Evolutionary conservation across 345 rosid species (phyloP).

Genomic region (Crucihimalaya himalaica): DNA sequence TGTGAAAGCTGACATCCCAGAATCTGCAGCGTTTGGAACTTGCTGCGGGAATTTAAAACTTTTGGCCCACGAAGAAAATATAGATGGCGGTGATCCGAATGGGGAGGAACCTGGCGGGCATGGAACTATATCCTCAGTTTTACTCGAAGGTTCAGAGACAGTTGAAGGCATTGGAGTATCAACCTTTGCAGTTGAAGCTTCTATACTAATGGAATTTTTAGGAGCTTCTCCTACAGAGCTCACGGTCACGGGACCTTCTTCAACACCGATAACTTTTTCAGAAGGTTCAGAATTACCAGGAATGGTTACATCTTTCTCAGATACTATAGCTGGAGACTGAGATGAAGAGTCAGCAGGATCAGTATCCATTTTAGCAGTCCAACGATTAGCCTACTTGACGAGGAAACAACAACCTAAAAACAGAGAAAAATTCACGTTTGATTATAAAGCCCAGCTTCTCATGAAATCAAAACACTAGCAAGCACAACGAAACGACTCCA

Average conservation of each 20-base stretch:
- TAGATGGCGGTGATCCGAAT: slow-evolving; percentile 41
- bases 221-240: slow-evolving; percentile 24
- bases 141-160: slow-evolving; percentile 28
- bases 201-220: neutral
- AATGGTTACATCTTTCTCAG: slow-evolving; percentile 4
- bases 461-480: neutral
- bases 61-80: slow-evolving; percentile 75
- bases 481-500: neutral
- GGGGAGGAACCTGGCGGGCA: slow-evolving; percentile 41
- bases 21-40: slow-evolving; percentile 48
- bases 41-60: slow-evolving; percentile 64
- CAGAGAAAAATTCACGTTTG: neutral
- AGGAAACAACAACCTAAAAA: slow-evolving; percentile 18
- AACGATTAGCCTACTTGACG: slow-evolving; percentile 1
- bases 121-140: slow-evolving; percentile 35
- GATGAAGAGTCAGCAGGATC: slow-evolving; percentile 45
- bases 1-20: slow-evolving; percentile 64
- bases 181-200: slow-evolving; percentile 21
- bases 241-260: slow-evolving; percentile 10
- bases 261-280: neutral
- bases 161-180: slow-evolving; percentile 28
- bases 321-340: slow-evolving; percentile 39
- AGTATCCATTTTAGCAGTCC: slow-evolving; percentile 48
- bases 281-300: slow-evolving; percentile 12
- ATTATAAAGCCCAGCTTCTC: neutral